Percentiles rank a stretch among this genome's conserved stretches.
Evolutionary conservation across 148 eudicot species (phyloP).

Genomic region (Camellia sinensis): DNA sequence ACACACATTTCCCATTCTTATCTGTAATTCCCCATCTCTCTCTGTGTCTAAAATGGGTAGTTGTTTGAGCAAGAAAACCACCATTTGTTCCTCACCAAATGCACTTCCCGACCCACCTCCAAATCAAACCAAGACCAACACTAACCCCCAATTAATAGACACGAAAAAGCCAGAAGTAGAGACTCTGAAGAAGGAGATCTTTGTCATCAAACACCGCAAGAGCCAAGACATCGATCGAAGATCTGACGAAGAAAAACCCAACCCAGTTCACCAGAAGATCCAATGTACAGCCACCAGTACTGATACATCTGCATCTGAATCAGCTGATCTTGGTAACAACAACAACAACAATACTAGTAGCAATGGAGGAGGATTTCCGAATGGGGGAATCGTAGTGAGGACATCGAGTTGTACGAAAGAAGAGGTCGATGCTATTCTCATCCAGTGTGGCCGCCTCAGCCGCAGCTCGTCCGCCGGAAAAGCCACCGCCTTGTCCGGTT

Average conservation of each 20-base stretch:
- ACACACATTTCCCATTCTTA: background rate
- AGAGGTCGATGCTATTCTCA: constrained; percentile 84
- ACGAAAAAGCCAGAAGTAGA: constrained; percentile 24
- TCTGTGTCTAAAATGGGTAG: constrained; percentile 56
- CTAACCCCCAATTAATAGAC: constrained; percentile 27
- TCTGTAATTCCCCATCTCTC: background rate
- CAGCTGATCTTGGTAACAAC: constrained; percentile 14
- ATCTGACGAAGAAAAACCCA: constrained; percentile 24
- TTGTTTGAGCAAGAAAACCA: constrained; percentile 72
- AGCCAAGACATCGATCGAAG: constrained; percentile 50
- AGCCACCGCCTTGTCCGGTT: constrained; percentile 10
- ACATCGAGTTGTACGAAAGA: constrained; percentile 92
- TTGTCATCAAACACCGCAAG: constrained; percentile 58
- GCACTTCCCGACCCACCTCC: constrained; percentile 27
- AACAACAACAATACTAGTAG: constrained; percentile 15
- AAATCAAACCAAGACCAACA: constrained; percentile 20
- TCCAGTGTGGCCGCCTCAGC: constrained; percentile 89
- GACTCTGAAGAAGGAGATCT: constrained; percentile 49
- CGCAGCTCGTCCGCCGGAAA: constrained; percentile 72
- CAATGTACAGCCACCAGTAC: background rate
- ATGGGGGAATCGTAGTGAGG: constrained; percentile 47
- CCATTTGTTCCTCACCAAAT: constrained; percentile 23
- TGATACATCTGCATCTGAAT: background rate
- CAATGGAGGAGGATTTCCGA: constrained; percentile 21
- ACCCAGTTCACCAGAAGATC: constrained; percentile 9